phyloP scores from a whole-genome alignment of 2,329 filamentous ascomycete species.

The Neurospora sp. region DNA sequence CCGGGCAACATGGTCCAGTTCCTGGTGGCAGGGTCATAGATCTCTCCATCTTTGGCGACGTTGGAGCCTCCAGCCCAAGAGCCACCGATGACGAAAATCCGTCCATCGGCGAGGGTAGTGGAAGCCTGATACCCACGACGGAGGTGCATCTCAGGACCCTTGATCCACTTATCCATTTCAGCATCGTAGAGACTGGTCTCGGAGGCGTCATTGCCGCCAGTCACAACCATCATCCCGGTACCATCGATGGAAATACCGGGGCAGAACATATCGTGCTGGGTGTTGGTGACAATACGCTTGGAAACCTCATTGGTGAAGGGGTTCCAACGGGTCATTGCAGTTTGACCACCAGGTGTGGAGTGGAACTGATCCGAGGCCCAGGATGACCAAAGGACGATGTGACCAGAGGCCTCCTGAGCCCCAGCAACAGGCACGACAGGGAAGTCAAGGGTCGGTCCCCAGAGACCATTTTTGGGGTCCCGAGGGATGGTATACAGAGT shows the following conservation, averaged over 20 bases:
- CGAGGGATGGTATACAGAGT: neutral
- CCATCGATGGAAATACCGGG: constrained; percentile 36
- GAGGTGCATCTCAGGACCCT: constrained; percentile 28
- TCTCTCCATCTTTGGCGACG: constrained; percentile 35
- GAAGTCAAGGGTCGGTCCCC: neutral
- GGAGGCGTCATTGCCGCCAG: constrained; percentile 35
- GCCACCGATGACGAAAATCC: constrained; percentile 44
- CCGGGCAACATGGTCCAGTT: constrained; percentile 33
- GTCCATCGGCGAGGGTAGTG: constrained; percentile 35
- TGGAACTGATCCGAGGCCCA: neutral
- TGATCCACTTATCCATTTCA: constrained; percentile 22
- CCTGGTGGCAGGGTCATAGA: constrained; percentile 31
- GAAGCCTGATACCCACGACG: constrained; percentile 37
- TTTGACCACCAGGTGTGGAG: neutral
- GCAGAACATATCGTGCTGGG: constrained; percentile 39
- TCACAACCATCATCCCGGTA: constrained; percentile 35
- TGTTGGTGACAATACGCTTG: constrained; percentile 13
- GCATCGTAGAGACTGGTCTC: constrained; percentile 34
- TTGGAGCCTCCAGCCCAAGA: constrained; percentile 19
- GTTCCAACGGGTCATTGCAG: neutral
- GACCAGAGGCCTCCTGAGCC: neutral
- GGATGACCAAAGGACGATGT: neutral
- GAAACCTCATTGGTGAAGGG: neutral
- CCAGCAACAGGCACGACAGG: neutral
- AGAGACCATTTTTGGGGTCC: neutral